Evolutionary conservation across 805 yeast genomes (phyloP), one percentile per base, ranked within the genome.

Genomic region (Wickerhamiella cacticola): DNA sequence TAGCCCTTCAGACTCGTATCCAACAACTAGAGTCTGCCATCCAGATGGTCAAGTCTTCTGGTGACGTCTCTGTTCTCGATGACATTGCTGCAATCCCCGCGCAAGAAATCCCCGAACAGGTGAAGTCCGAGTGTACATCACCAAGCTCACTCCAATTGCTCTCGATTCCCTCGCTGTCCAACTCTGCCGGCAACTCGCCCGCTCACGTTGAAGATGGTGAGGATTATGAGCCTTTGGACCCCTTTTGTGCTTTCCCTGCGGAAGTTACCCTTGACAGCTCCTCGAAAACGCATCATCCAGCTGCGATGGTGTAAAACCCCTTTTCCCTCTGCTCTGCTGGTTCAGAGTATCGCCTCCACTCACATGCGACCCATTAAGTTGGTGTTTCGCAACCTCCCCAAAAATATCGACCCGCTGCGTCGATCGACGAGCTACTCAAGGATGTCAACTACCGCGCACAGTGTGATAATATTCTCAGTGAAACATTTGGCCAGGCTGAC

Each of bases 201-300:
- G 48, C 48, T 26, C 35, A 31, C 13, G 42, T 16, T 10, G 51
- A 48, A 18, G 51, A 48, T 13, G 4, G 25, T 15, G 50, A 48
- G 9, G 48, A 43, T 19, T 41, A 10, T 23, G 50, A 48, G 29
- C 44, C 43, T 28, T 29, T 48, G 34, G 47, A 44, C 47, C 47
- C 47, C 33, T 44, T 44, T 21, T 35, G 35, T 18, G 41, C 47
- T n/a, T 44, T 44, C 41, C 46, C 46, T 38, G 52, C 41, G 24
- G 50, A 40, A 16, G 28, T 34, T 35, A 34, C 25, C 43, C 41
- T 52, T 45, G 58, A 53, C 47, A 51, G 55, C 51, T 56, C 52
- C 45, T 54, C 57, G 53, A 57, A 57, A 58, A 48, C 61, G 61
- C 61, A 58, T 55, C 61, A 57, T 56, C 55, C 61, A 56, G 61